Base-by-base conservation (phyloP, 169 alveolate species). In the Plasmodium gaboni region DNA sequence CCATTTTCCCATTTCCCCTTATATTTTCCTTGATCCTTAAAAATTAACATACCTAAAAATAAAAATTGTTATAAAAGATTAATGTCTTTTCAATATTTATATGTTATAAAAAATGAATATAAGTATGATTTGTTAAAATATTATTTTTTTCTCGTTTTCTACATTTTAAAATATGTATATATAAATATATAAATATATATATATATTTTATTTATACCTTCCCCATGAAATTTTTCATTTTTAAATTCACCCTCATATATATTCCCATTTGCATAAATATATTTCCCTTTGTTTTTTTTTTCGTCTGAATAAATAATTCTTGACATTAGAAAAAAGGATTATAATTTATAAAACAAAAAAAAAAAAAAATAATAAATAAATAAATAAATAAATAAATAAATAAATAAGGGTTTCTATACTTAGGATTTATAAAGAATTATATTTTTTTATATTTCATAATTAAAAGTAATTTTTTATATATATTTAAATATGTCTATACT, bases 1-100 rank as follows among this genome's bases (percentile, higher is more conserved):
- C 89, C 89, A 19, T 78, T 78, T n/a, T 26, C 78, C 89, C 89
- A 78, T 22, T 24, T 64, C 9, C 89, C 89, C 50, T 44, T 78
- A 44, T 64, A 78, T 44, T 63, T 60, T 12, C 89, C 89, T 22
- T 78, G 64, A 19, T 38, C 78, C 74, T 78, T 78, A 78, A 78
- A 78, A 26, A 55, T 70, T 64, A 78, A 44, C 8, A 72, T 48
- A 6, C 89, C 89, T 78, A 17, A 5, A 12, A 13, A 10, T 13
- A 70, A 22, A 15, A 10, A 15, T 55, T 55, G 64, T 55, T 15
- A 55, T 55, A 6, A 6, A 1, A 15, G 7, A 55, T 55, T 15
- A 15, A 55, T 55, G 28, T 22, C 15, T 26, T 61, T 61, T 61
- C 15, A 7, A 15, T 60, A 60, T 32, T 32, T 32, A 0, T 32